Percentiles rank a stretch among this genome's conserved stretches.
Conservation (phyloP, 192 early-diverging fungal genomes). For the Entomortierella beljakovae region DNA sequence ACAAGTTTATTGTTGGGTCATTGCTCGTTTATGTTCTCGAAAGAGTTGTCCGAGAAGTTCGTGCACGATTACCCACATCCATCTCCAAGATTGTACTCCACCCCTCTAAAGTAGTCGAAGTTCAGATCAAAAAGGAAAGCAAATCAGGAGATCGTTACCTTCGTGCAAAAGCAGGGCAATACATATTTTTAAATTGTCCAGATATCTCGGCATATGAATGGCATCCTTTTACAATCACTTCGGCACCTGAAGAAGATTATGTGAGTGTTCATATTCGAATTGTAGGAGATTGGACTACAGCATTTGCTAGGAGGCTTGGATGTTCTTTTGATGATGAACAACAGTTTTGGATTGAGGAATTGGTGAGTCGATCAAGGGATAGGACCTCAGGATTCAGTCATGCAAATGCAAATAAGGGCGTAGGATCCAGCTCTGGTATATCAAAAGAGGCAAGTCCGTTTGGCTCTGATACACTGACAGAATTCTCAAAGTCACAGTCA, state of each 20-base stretch:
- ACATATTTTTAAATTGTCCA: constrained; percentile 77
- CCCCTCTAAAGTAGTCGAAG: constrained; percentile 84
- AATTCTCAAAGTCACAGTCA: no score
- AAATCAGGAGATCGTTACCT: constrained; percentile 6
- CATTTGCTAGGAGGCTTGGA: constrained; percentile 77
- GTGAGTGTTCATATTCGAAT: constrained; percentile 82
- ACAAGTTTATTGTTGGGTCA: constrained; percentile 83
- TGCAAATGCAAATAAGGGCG: no score
- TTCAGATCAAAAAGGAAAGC: constrained; percentile 78
- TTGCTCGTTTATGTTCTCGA: constrained; percentile 78
- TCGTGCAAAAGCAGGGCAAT: constrained; percentile 73
- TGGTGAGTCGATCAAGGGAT: no score
- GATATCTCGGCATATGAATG: constrained; percentile 76
- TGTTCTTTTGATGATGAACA: constrained; percentile 67
- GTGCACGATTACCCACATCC: constrained; percentile 72
- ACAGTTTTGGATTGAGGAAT: constrained; percentile 60
- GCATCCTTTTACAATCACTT: constrained; percentile 85
- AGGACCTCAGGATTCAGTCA: no score
- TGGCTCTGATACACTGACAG: no score
- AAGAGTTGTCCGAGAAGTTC: constrained; percentile 77
- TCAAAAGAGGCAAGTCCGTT: no score
- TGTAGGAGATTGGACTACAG: constrained; percentile 81
- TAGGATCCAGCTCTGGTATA: no score
- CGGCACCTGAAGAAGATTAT: constrained; percentile 80
- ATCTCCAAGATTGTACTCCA: constrained; percentile 88